Evolutionary conservation across 192 early-diverging fungal genomes (phyloP).

Genomic region (Coemansia sp.): DNA sequence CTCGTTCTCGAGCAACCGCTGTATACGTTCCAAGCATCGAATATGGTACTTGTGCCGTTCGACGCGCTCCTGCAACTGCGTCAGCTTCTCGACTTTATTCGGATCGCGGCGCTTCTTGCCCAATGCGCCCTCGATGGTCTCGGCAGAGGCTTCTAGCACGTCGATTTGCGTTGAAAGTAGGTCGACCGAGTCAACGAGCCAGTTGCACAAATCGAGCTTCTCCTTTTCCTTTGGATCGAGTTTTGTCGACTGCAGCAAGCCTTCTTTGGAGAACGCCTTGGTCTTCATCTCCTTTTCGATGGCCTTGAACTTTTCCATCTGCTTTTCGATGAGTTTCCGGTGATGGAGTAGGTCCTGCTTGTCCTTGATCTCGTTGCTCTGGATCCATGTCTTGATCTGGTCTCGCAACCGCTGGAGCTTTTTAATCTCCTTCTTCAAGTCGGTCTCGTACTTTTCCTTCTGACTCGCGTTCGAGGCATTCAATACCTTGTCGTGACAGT

Average conservation of each 20-base stretch:
- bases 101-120: conserved; percentile 83
- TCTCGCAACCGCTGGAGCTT: conserved; percentile 95
- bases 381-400: conserved; percentile 98
- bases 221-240: conserved; percentile 95
- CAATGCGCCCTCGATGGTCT: conserved; percentile 65
- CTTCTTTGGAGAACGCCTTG: conserved; percentile 98
- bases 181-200: conserved; percentile 84
- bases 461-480: conserved; percentile 79
- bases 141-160: conserved; percentile 87
- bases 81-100: conserved; percentile 71
- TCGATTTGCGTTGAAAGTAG: conserved; percentile 88
- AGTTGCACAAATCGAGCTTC: conserved; percentile 82
- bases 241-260: conserved; percentile 73
- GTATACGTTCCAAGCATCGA: conserved; percentile 84
- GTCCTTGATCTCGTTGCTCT: conserved; percentile 96
- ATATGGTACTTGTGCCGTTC: conserved; percentile 94
- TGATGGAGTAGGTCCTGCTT: conserved; percentile 88
- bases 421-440: conserved; percentile 99
- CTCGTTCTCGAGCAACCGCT: conserved; percentile 92
- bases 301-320: conserved; percentile 99
- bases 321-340: conserved; percentile 91
- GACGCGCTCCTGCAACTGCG: conserved; percentile 70
- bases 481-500: conserved; percentile 86
- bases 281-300: conserved; percentile 99
- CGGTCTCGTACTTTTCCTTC: conserved; percentile 95